Percentiles rank a stretch among this genome's conserved stretches.
Evolutionary conservation across 352 stramenopile species (phyloP).

Genomic region (Phytophthora tentaculata): DNA sequence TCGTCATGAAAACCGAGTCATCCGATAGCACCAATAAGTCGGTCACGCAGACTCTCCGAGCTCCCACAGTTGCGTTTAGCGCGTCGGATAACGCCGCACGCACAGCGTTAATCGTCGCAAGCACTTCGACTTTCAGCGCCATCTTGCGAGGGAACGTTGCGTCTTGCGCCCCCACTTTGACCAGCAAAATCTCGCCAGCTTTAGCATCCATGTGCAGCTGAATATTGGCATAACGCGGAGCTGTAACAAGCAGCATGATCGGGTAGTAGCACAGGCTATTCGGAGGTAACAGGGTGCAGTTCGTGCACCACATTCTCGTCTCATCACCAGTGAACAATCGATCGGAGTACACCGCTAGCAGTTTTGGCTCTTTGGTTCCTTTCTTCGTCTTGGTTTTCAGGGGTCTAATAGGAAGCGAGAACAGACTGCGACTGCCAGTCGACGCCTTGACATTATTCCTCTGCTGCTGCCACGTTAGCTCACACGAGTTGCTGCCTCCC

Average conservation of each 20-base stretch:
- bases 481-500: constrained; percentile 47
- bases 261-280: constrained; percentile 64
- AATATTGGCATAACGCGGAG: constrained; percentile 56
- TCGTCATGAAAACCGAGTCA: constrained; percentile 53
- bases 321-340: constrained; percentile 81
- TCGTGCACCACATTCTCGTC: constrained; percentile 78
- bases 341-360: constrained; percentile 74
- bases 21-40: constrained; percentile 52
- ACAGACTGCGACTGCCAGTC: constrained; percentile 66
- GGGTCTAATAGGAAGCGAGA: constrained; percentile 67
- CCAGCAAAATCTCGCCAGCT: constrained; percentile 57
- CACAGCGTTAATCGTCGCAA: constrained; percentile 57
- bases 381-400: constrained; percentile 33
- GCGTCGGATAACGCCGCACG: constrained; percentile 62
- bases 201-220: constrained; percentile 64
- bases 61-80: constrained; percentile 42
- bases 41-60: constrained; percentile 36
- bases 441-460: constrained; percentile 69
- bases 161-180: constrained; percentile 71
- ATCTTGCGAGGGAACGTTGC: constrained; percentile 54
- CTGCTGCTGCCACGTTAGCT: constrained; percentile 61
- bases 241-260: constrained; percentile 58
- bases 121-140: constrained; percentile 42
- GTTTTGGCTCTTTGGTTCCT: constrained; percentile 28
- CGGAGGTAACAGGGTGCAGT: constrained; percentile 79